These are phyloP conservation scores for Polyporus tsugae DNA, from an alignment of 1,284 basidiomycete genomes.

Conservation along the genomic window DNA sequence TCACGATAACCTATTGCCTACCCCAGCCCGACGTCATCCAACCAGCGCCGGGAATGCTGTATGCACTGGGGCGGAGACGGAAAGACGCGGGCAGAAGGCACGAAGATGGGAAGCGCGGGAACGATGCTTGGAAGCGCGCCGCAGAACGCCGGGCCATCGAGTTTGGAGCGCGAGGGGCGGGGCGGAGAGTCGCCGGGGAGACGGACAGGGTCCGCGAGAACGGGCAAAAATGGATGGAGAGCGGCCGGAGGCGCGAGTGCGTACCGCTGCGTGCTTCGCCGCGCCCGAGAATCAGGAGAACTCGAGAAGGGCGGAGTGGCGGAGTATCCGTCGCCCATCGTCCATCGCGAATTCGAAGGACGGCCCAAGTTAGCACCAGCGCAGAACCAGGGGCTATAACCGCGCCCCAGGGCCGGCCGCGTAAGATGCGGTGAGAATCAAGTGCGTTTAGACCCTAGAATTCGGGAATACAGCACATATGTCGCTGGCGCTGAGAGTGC, in stretches of 20 bases:
- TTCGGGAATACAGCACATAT: neutral
- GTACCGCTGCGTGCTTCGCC: neutral
- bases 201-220: neutral
- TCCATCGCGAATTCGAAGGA: neutral
- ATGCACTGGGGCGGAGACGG: neutral
- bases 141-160: neutral
- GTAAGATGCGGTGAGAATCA: neutral
- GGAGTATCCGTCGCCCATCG: neutral
- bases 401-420: neutral
- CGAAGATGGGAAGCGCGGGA: neutral
- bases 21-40: conserved; percentile 20
- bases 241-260: conserved; percentile 3
- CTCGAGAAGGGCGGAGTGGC: neutral
- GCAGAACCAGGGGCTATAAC: neutral
- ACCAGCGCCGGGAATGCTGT: neutral
- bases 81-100: neutral
- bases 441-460: neutral
- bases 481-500: neutral
- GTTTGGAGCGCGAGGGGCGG: neutral
- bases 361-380: neutral
- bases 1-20: conserved; percentile 12
- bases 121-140: conserved; percentile 1
- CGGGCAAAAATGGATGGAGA: neutral
- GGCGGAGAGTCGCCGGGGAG: neutral
- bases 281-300: conserved; percentile 1